Evolutionary conservation across 257 asterid species (phyloP), one percentile per base, ranked within the genome.

Genomic region (Rhazya stricta): DNA sequence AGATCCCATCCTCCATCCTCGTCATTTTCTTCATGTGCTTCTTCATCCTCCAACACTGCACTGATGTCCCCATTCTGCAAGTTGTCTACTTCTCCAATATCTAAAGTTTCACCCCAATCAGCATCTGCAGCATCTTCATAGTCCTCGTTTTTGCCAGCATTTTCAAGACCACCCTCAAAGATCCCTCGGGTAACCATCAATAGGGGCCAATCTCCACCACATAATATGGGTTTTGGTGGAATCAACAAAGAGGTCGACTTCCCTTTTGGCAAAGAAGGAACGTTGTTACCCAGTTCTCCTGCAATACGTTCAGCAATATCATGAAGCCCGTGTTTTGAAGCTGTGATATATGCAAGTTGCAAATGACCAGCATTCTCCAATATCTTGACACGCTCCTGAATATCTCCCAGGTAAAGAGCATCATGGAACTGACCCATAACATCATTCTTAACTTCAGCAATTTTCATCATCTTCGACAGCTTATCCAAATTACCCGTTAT

Each of bases 1-100:
- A 91, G 91, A 80, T 89, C 99, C 99, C 99, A 94, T 68, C 98
- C 98, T 61, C 97, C 98, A 29, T 92, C 96, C 61, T 85, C 96
- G 68, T 85, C 96, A 58, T 79, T 79, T 74, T 87, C 99, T 12
- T 86, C 88, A 42, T 72, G 89, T 67, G 72, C 81, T 39, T 85
- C 93, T 19, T 81, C 96, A 25, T 82, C 91, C 25, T 84, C 90
- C 66, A 79, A 76, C 23, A 72, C 89, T 74, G 73, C 41, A 50
- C 75, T 77, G 29, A 85, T 78, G 50, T 86, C 94, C 4, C 89
- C 93, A 19, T 88, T 84, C 79, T 86, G 85, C 70, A 84, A 68
- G 72, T 83, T 82, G 58, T 87, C 92, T 60, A 83, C 96, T 36
- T 92, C 96, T 70, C 70, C 91, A 63, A 90, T 84, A 71, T 88